phyloP scores from a whole-genome alignment of 2,329 filamentous ascomycete genomes.

The Colletotrichum sp. region DNA sequence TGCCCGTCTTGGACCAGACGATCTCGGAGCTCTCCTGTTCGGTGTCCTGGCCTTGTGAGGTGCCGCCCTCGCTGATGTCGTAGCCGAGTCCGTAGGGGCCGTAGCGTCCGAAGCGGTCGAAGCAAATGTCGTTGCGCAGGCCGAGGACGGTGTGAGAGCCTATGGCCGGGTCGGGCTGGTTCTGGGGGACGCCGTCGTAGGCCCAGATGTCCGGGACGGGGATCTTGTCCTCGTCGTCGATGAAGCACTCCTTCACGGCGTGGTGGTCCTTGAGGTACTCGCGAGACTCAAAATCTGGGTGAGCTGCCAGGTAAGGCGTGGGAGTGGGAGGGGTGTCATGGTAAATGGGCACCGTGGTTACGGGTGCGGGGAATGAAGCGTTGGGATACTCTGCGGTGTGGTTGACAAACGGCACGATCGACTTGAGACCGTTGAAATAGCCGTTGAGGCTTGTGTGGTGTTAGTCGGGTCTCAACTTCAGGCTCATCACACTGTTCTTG shows the following conservation, averaged over 20 bases:
- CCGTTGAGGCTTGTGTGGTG: constrained; percentile 67
- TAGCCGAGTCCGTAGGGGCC: constrained; percentile 91
- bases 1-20: constrained; percentile 59
- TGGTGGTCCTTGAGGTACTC: constrained; percentile 60
- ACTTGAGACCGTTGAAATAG: constrained; percentile 80
- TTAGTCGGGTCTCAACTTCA: constrained; percentile 10
- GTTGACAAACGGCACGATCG: constrained; percentile 65
- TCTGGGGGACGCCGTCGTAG: constrained; percentile 73
- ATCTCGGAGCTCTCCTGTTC: constrained; percentile 71
- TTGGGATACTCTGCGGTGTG: constrained; percentile 79
- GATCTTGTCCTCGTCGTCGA: constrained; percentile 64
- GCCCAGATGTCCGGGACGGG: constrained; percentile 68
- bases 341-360: constrained; percentile 37
- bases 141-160: constrained; percentile 80
- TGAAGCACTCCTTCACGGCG: constrained; percentile 64
- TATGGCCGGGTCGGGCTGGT: constrained; percentile 78
- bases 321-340: constrained; percentile 42
- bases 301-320: constrained; percentile 56
- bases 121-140: constrained; percentile 79
- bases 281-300: constrained; percentile 69
- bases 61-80: constrained; percentile 72
- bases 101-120: constrained; percentile 84
- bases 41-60: constrained; percentile 73
- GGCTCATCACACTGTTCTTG: neutral
- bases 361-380: constrained; percentile 34